Conservation (phyloP, 2,329 filamentous ascomycete genomes). For the Fusarium heterosporum region DNA sequence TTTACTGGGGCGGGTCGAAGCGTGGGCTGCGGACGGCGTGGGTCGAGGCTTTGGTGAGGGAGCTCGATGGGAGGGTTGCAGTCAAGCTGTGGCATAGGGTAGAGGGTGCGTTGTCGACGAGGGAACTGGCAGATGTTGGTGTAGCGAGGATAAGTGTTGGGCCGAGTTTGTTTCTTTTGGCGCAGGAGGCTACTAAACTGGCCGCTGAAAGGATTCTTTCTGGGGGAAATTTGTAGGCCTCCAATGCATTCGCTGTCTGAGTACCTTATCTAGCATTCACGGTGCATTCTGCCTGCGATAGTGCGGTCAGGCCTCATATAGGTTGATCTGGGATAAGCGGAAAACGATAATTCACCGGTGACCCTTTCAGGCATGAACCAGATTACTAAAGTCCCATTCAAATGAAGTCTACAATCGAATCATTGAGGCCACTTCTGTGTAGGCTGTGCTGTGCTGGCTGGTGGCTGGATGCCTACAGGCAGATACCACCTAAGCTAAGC, state of each 20-base stretch:
- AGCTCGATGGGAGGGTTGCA: conserved; percentile 62
- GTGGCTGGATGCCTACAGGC: conserved; percentile 1
- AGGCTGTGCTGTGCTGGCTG: background rate
- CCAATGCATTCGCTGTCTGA: background rate
- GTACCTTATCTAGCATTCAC: too few species aligned
- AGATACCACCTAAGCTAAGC: conserved; percentile 8
- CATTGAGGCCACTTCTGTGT: background rate
- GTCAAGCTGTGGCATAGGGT: conserved; percentile 56
- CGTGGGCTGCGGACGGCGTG: conserved; percentile 59
- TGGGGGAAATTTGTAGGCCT: conserved; percentile 38
- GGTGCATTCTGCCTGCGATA: background rate
- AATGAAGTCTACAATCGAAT: too few species aligned
- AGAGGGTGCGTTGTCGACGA: conserved; percentile 56
- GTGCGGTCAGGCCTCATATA: background rate
- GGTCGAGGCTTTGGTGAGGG: conserved; percentile 59
- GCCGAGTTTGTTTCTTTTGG: conserved; percentile 58
- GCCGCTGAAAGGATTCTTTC: conserved; percentile 49
- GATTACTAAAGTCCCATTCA: background rate
- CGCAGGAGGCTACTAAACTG: conserved; percentile 54
- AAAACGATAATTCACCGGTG: background rate
- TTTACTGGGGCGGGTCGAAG: conserved; percentile 67
- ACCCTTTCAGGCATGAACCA: background rate
- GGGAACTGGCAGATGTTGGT: conserved; percentile 60
- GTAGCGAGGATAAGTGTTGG: conserved; percentile 68
- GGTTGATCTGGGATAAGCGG: background rate